Evolutionary conservation across 768 basidiomycete species (phyloP), one percentile per base, ranked within the genome.

Genomic region (Rhodotorula diobovata): DNA sequence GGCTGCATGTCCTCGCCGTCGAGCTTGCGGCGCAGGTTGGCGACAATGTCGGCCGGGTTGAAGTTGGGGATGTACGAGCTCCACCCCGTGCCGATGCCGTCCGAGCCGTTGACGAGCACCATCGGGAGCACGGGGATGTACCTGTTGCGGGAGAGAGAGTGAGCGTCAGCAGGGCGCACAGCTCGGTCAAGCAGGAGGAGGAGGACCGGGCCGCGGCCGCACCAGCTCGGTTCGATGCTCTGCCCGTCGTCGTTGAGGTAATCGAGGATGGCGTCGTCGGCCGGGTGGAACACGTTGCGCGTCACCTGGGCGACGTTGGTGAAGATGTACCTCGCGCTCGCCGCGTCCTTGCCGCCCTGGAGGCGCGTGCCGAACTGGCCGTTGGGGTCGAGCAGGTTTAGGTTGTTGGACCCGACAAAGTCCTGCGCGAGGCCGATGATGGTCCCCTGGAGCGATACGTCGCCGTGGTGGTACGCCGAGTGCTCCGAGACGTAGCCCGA

Each of bases 81-180:
- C 95, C 96, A 99, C 74, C 95, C 93, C 66, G 96, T 99, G 56
- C 96, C 96, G 76, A 99, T 98, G 82, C 96, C 96, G 74, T 97
- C 94, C 18, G 91, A 88, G 15, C 96, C 96, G 76, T 99, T 98
- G 79, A 98, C 81, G 62, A 99, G 84, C 0, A 97, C 85, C 80
- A 94, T 83, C 0, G 96, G 96, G 3, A 99, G 77, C 53, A 93
- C 81, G 28, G 96, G 95, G 82, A 97, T 84, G 79, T 96, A 99
- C 74, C 76, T 77, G 53, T 34, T n/a, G 35, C 8, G 37, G 28
- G 23, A 1, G 11, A 18, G 16, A 30, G 15, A 23, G 30, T 59
- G 23, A 60, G 57, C 53, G 14, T 0, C 14, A 30, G 3, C 28
- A 2, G 9, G 12, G 28, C 12, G 14, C 30, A 21, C 21, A 15